These are phyloP conservation scores for Eimeria praecox DNA, from an alignment of 169 alveolate genomes.

Conservation along the genomic window DNA sequence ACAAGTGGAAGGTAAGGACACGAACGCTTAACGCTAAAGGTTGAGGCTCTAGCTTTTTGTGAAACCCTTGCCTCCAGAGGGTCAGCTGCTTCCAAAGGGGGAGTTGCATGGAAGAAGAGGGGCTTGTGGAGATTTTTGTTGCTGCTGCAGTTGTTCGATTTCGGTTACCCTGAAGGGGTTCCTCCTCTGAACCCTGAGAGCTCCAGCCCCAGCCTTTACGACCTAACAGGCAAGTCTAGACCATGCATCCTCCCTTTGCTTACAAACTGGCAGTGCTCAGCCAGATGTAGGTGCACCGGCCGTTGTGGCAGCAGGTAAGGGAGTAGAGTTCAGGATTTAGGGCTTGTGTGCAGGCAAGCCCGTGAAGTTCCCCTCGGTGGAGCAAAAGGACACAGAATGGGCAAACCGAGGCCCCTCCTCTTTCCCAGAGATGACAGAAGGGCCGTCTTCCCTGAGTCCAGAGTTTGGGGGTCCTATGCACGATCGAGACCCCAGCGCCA, in stretches of 20 bases:
- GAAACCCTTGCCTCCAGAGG: background rate
- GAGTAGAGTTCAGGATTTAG: background rate
- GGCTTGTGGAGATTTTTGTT: too few species aligned
- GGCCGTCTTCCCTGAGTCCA: slow-evolving; percentile 7
- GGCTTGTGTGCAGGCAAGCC: slow-evolving; percentile 25
- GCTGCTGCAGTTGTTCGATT: slow-evolving; percentile 39
- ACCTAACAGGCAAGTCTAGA: slow-evolving; percentile 5
- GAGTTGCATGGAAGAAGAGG: too few species aligned
- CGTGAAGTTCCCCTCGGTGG: slow-evolving; percentile 34
- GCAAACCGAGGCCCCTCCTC: slow-evolving; percentile 15
- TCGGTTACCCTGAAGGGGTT: slow-evolving; percentile 36
- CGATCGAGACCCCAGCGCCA: slow-evolving; percentile 39
- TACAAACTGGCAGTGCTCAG: background rate
- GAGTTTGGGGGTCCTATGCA: slow-evolving; percentile 60
- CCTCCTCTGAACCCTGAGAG: slow-evolving; percentile 45
- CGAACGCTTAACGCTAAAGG: background rate
- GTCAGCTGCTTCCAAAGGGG: too few species aligned
- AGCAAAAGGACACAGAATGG: slow-evolving; percentile 28
- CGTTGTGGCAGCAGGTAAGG: background rate
- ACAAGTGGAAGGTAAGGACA: slow-evolving; percentile 25
- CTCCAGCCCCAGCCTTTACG: slow-evolving; percentile 56
- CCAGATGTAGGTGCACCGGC: background rate
- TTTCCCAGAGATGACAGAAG: slow-evolving; percentile 29
- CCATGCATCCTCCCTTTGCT: background rate
- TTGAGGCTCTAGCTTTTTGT: background rate